Conservation (phyloP, 371 early-diverging fungal genomes). For the Saksenaea vasiformis region DNA sequence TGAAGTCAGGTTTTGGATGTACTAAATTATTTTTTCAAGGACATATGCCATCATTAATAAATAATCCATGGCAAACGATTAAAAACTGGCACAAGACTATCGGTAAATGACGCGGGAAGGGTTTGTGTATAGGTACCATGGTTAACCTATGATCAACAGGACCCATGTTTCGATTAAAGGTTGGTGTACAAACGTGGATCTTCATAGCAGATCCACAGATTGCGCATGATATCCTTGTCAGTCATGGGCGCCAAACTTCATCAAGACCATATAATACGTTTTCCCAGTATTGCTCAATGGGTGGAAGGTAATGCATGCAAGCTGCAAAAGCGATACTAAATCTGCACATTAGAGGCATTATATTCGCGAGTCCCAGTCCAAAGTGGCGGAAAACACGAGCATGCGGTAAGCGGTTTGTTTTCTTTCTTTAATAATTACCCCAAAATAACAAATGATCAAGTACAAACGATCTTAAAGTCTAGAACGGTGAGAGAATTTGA, state of each 20-base stretch:
- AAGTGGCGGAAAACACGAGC: constrained; percentile 19
- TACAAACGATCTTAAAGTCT: constrained; percentile 14
- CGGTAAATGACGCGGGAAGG: constrained; percentile 6
- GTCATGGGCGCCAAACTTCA: constrained; percentile 20
- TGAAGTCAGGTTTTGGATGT: no score
- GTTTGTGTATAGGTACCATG: neutral
- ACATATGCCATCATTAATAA: constrained; percentile 19
- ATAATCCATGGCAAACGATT: constrained; percentile 10
- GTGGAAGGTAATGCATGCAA: constrained; percentile 8
- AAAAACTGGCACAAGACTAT: constrained; percentile 17
- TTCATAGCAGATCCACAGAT: constrained; percentile 22
- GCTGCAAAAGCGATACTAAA: neutral
- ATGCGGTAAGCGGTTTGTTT: neutral
- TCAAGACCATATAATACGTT: constrained; percentile 18
- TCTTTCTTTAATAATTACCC: neutral
- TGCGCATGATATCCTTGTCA: constrained; percentile 27
- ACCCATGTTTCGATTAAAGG: constrained; percentile 16
- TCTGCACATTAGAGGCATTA: constrained; percentile 14
- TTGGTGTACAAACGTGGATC: constrained; percentile 25
- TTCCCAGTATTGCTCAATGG: constrained; percentile 12
- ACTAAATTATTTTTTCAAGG: constrained; percentile 9
- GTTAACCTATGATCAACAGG: neutral
- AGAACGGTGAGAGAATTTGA: constrained; percentile 15
- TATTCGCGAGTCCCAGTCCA: constrained; percentile 13
- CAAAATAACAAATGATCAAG: neutral